Conservation (phyloP, 1,284 basidiomycete species). For the Ustilago xerochloae region DNA sequence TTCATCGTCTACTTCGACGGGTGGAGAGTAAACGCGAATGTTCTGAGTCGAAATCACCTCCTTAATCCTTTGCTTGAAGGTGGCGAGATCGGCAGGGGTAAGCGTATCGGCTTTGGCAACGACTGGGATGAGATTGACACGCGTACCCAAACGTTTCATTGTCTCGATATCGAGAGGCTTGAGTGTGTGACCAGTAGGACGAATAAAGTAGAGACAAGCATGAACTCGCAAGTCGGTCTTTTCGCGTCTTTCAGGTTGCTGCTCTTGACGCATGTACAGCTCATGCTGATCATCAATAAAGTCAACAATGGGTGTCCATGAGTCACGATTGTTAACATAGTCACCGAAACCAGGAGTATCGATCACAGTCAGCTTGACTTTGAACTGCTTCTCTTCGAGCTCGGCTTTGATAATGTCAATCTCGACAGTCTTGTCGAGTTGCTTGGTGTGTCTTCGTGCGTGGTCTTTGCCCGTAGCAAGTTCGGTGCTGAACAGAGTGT, state of each 20-base stretch:
- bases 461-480: slow-evolving; percentile 93
- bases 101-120: slow-evolving; percentile 96
- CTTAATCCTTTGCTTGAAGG: slow-evolving; percentile 93
- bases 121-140: slow-evolving; percentile 97
- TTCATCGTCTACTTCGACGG: slow-evolving; percentile 90
- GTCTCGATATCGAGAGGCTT: slow-evolving; percentile 99
- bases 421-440: slow-evolving; percentile 98
- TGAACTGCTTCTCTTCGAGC: slow-evolving; percentile 98
- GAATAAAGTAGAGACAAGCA: slow-evolving; percentile 96
- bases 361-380: slow-evolving; percentile 98
- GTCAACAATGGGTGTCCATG: slow-evolving; percentile 97
- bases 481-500: slow-evolving; percentile 99
- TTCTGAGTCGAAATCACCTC: slow-evolving; percentile 90
- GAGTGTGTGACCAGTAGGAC: slow-evolving; percentile 94
- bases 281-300: slow-evolving; percentile 99
- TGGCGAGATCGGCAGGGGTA: slow-evolving; percentile 87
- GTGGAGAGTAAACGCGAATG: slow-evolving; percentile 94
- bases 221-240: slow-evolving; percentile 97
- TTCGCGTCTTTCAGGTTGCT: slow-evolving; percentile 90
- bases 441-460: slow-evolving; percentile 88
- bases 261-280: slow-evolving; percentile 99
- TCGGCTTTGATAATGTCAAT: slow-evolving; percentile 74
- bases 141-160: slow-evolving; percentile 95
- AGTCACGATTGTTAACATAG: slow-evolving; percentile 99
- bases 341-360: slow-evolving; percentile 99